Evolutionary conservation across 2,329 filamentous ascomycete species (phyloP).

Genomic region (Knufia petricola): DNA sequence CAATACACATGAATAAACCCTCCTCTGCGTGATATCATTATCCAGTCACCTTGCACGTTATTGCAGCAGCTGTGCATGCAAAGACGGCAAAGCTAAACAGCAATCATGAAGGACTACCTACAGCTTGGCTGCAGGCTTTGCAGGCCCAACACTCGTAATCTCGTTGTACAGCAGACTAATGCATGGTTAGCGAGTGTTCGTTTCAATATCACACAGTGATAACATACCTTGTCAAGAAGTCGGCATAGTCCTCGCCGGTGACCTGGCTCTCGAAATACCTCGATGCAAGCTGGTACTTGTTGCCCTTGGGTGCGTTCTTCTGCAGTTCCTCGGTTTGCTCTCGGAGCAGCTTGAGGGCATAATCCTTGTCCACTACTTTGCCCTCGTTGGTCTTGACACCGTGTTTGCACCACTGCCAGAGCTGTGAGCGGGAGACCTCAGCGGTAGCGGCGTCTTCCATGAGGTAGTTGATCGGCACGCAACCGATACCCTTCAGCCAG

Average conservation of each 20-base stretch:
- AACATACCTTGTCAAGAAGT: slow-evolving; percentile 79
- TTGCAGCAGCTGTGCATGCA: background rate
- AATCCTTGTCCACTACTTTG: slow-evolving; percentile 86
- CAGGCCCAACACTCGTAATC: slow-evolving; percentile 64
- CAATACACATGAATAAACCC: too few species aligned
- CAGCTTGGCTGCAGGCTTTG: slow-evolving; percentile 47
- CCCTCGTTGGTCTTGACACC: slow-evolving; percentile 70
- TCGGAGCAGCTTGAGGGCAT: slow-evolving; percentile 74
- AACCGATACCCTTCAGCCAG: slow-evolving; percentile 89
- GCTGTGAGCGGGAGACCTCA: slow-evolving; percentile 85
- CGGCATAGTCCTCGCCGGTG: slow-evolving; percentile 93
- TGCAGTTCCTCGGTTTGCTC: slow-evolving; percentile 73
- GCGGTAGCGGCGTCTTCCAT: slow-evolving; percentile 99
- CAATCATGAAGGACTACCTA: slow-evolving; percentile 30
- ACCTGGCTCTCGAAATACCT: slow-evolving; percentile 91
- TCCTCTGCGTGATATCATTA: too few species aligned
- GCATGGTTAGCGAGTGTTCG: slow-evolving; percentile 8
- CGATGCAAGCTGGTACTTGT: slow-evolving; percentile 83
- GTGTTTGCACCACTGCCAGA: slow-evolving; percentile 90
- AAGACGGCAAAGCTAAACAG: background rate
- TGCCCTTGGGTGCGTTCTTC: slow-evolving; percentile 67
- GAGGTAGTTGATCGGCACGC: slow-evolving; percentile 92
- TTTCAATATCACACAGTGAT: slow-evolving; percentile 13
- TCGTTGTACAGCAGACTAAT: slow-evolving; percentile 73
- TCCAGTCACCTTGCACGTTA: background rate